Evolutionary conservation across 768 basidiomycete genomes (phyloP), one percentile per base, ranked within the genome.

Genomic region (Leucocoprinus leucothites): DNA sequence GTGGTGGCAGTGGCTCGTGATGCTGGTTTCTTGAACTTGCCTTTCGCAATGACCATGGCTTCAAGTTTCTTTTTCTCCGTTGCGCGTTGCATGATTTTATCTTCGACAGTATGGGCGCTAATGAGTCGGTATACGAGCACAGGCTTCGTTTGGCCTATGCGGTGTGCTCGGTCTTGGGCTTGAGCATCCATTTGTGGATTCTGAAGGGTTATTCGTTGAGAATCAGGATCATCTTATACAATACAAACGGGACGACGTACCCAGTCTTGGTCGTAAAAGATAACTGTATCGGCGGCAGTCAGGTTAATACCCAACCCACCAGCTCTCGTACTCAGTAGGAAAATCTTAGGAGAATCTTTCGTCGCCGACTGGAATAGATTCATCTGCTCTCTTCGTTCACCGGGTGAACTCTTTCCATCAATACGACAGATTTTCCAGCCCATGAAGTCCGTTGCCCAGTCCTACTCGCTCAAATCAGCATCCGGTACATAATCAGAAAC

Each of bases 161-260:
- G 84, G 69, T 99, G 96, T 0, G 94, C 94, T 34, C 96, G 81
- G 62, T 97, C 96, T 66, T 94, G 91, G 0, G 96, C 96, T 71
- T 99, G 96, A 2, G 91, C 76, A 60, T 99, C 96, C 86, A 95
- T 94, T 73, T 97, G 95, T 0, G 95, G 94, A 63, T 92, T 93
- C 90, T 92, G 59, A 14, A 34, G 13, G 31, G 31, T 34, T 13
- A 13, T 34, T n/a, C 11, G 31, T 31, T 16, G 24, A 9, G 13
- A 24, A 19, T 45, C 43, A 45, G 43, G 16, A 3, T 46, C n/a
- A n/a, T n/a, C n/a, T n/a, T n/a, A n/a, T n/a, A n/a, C n/a, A 8
- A 24, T 25, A 11, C 1, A 28, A 21, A 26, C 69, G 3, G 16
- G 16, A 38, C 16, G 13, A 38, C 80, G 26, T 66, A 93, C 87